A percentile compares a stretch with the other conserved stretches of the same genome.
phyloP scores from a whole-genome alignment of 495 filamentous ascomycete species.

The Cryomyces minteri region DNA sequence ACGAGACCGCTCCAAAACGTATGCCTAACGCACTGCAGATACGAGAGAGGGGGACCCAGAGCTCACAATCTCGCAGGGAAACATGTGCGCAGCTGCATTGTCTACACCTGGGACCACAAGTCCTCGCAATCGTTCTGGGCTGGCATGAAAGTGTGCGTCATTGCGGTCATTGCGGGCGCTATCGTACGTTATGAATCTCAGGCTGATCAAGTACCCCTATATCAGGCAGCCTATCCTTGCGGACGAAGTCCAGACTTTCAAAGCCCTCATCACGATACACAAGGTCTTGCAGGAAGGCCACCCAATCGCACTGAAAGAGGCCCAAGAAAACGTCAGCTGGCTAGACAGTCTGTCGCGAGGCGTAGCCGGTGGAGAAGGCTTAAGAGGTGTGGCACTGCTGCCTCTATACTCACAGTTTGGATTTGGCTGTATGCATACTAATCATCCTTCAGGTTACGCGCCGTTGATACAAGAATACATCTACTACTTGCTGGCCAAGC shows the following conservation, averaged over 20 bases:
- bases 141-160: slow-evolving; percentile 85
- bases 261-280: slow-evolving; percentile 45
- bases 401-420: background rate
- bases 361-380: slow-evolving; percentile 55
- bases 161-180: background rate
- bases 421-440: too few species aligned
- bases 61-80: slow-evolving; percentile 38
- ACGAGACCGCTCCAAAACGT: slow-evolving; percentile 94
- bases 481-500: slow-evolving; percentile 79
- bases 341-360: slow-evolving; percentile 82
- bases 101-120: slow-evolving; percentile 99
- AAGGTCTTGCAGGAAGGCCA: slow-evolving; percentile 96
- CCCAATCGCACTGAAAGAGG: slow-evolving; percentile 69
- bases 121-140: slow-evolving; percentile 92
- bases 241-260: slow-evolving; percentile 51
- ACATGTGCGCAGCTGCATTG: slow-evolving; percentile 94
- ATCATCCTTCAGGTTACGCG: slow-evolving; percentile 46
- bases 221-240: slow-evolving; percentile 80
- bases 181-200: background rate
- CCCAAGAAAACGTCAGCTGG: slow-evolving; percentile 76
- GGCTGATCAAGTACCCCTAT: background rate
- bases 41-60: background rate
- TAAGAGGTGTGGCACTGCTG: slow-evolving; percentile 39
- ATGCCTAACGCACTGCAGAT: slow-evolving; percentile 9
- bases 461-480: slow-evolving; percentile 91